phyloP scores from a whole-genome alignment of 306 rosid genomes.

The Glycine latifolia region DNA sequence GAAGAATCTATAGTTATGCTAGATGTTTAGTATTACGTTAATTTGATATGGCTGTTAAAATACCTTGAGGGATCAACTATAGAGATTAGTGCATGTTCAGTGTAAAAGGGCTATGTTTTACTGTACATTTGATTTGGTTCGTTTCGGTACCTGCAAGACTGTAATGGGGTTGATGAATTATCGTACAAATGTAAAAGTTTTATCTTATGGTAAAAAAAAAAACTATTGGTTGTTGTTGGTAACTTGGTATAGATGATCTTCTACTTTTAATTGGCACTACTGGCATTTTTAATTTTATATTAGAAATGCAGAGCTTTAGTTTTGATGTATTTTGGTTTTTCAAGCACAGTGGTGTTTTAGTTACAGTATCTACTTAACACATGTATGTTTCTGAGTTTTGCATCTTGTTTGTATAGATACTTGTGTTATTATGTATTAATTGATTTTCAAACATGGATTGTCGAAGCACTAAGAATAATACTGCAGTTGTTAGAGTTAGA shows the following conservation, averaged over 20 bases:
- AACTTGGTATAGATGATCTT: conserved; percentile 11
- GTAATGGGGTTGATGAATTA: conserved; percentile 12
- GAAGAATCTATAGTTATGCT: conserved; percentile 14
- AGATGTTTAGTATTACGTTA: neutral
- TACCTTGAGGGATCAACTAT: conserved; percentile 10
- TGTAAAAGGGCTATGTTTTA: conserved; percentile 12
- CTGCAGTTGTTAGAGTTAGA: neutral
- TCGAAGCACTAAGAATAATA: neutral
- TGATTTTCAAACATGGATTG: neutral
- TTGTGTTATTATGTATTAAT: neutral
- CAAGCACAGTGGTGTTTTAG: neutral
- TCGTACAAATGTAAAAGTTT: neutral
- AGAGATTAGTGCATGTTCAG: conserved; percentile 25
- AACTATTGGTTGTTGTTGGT: conserved; percentile 1
- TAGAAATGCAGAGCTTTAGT: neutral
- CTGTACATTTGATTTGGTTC: conserved; percentile 16
- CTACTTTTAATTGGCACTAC: neutral
- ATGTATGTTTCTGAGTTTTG: neutral
- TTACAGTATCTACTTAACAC: neutral
- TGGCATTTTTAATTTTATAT: conserved; percentile 8
- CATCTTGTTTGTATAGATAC: neutral
- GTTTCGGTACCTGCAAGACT: conserved; percentile 18
- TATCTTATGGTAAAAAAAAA: neutral
- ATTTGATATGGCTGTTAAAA: conserved; percentile 25
- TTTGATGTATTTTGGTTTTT: conserved; percentile 19